phyloP scores from a whole-genome alignment of 1,284 basidiomycete genomes.

The Trametes sp. region DNA sequence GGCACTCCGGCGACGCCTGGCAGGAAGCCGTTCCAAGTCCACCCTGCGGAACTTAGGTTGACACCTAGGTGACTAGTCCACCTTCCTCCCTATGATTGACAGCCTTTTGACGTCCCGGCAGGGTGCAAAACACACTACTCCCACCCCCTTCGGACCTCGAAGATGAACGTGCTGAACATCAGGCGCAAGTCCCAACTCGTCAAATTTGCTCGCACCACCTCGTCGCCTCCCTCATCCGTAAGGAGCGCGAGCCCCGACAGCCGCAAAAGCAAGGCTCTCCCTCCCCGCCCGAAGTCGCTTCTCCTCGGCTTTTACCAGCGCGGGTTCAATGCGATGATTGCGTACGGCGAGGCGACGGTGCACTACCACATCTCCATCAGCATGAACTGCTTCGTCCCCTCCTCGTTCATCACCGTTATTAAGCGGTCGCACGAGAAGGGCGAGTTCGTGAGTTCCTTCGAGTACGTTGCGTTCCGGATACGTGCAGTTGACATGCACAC shows the following conservation, averaged over 20 bases:
- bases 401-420: slow-evolving; percentile 48
- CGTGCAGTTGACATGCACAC: neutral
- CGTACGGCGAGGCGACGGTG: slow-evolving; percentile 38
- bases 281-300: slow-evolving; percentile 14
- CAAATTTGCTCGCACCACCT: slow-evolving; percentile 13
- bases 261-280: slow-evolving; percentile 6
- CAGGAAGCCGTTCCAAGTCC: slow-evolving; percentile 2
- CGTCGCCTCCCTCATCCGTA: slow-evolving; percentile 1
- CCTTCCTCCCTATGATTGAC: no score
- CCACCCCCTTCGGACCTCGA: no score
- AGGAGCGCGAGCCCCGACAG: neutral
- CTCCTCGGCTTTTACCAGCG: slow-evolving; percentile 39
- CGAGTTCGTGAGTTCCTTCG: slow-evolving; percentile 48
- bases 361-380: slow-evolving; percentile 47
- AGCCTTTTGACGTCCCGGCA: no score
- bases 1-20: no score
- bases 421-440: slow-evolving; percentile 43
- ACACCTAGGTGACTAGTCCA: slow-evolving; percentile 1
- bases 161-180: slow-evolving; percentile 5
- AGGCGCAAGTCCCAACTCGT: slow-evolving; percentile 16
- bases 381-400: slow-evolving; percentile 50
- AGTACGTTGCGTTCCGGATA: slow-evolving; percentile 37
- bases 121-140: no score
- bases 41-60: neutral
- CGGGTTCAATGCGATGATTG: slow-evolving; percentile 44